Conservation (phyloP, 2,329 filamentous ascomycete genomes). For the Xylariales sp. region DNA sequence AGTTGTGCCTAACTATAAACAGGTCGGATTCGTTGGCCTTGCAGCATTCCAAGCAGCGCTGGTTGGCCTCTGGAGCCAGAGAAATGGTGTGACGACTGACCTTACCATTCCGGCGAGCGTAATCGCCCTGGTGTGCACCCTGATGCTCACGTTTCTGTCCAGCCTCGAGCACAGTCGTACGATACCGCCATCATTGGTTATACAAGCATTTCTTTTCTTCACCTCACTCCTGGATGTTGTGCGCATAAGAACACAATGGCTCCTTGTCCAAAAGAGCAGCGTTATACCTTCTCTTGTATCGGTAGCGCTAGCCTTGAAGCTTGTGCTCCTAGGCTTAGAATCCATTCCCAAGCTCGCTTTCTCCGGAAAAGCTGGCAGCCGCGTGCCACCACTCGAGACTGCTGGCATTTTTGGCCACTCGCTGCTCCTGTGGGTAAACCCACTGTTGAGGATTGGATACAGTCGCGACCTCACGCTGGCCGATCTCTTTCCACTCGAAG, state of each 20-base stretch:
- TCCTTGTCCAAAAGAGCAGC: background rate
- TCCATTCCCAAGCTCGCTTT: background rate
- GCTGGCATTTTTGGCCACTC: slow-evolving; percentile 4
- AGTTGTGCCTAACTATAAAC: background rate
- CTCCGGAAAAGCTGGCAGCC: background rate
- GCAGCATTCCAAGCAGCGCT: background rate
- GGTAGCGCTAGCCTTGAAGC: background rate
- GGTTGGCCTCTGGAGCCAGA: background rate
- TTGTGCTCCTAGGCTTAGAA: background rate
- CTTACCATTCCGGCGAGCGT: slow-evolving; percentile 1
- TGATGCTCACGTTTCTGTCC: background rate
- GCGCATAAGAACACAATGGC: slow-evolving; percentile 2
- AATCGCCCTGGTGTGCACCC: background rate
- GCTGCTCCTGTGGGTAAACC: slow-evolving; percentile 4
- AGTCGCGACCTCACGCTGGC: background rate
- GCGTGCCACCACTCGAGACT: background rate
- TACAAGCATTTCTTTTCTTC: slow-evolving; percentile 1
- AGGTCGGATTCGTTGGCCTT: background rate
- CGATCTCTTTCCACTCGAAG: background rate
- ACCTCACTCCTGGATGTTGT: background rate
- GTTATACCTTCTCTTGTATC: slow-evolving; percentile 1
- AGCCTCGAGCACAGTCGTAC: slow-evolving; percentile 1
- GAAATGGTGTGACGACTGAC: background rate
- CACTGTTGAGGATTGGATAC: slow-evolving; percentile 1
- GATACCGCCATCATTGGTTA: background rate